phyloP scores from a whole-genome alignment of 345 rosid genomes.

The Eutrema yunnanense region DNA sequence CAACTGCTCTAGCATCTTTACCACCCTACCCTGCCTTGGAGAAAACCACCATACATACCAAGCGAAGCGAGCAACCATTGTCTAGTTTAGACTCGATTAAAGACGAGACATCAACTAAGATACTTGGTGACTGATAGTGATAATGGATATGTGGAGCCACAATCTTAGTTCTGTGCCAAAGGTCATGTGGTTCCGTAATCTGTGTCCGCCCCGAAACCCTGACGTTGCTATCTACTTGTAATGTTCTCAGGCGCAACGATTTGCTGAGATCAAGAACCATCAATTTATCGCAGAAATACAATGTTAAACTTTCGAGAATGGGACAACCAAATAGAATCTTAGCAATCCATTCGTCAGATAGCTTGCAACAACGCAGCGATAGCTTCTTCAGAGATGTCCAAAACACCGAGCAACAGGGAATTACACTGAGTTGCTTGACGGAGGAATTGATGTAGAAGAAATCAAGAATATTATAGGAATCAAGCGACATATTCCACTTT shows the following conservation, averaged over 20 bases:
- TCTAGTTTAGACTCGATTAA: not conserved
- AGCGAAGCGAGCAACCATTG: no score
- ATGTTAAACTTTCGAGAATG: not conserved
- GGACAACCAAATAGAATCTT: slow-evolving; percentile 5
- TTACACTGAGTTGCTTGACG: not conserved
- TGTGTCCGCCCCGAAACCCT: not conserved
- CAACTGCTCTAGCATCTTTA: not conserved
- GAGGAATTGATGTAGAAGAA: not conserved
- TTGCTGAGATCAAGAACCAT: not conserved
- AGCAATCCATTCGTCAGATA: not conserved
- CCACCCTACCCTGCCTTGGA: not conserved
- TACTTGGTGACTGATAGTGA: not conserved
- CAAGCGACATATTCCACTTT: not conserved
- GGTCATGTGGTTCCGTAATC: no score
- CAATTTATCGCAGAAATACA: not conserved
- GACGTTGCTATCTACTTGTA: not conserved
- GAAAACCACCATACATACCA: no score
- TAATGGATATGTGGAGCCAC: slow-evolving; percentile 5
- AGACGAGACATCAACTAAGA: slow-evolving; percentile 1
- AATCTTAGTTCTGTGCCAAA: not conserved
- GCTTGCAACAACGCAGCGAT: not conserved
- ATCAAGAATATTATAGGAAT: not conserved
- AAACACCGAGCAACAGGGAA: not conserved
- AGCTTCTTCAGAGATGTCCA: not conserved
- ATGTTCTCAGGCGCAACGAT: not conserved